Evolutionary conservation across 805 yeast species (phyloP), one percentile per base, ranked within the genome.

Genomic region (Cyberlindnera misumaiensis): DNA sequence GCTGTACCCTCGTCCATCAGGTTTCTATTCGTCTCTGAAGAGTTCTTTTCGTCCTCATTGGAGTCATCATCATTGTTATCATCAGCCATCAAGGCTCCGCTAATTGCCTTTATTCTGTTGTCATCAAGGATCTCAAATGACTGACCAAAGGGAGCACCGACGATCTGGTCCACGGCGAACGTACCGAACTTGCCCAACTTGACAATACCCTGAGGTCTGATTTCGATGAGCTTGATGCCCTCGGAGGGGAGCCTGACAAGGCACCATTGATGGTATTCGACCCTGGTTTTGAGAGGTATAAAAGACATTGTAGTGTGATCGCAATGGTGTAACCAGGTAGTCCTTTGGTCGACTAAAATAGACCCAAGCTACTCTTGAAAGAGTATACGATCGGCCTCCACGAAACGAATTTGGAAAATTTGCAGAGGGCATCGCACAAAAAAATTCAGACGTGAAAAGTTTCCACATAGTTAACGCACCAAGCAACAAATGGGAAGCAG

Each of bases 171-270:
- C 3, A 83, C 86, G 24, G 71, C 64, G 57, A 93, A 93, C 0
- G 82, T 68, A 14, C 99, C 99, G 60, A 90, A 93, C 57, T 93
- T 90, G 2, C 98, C 98, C 46, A 93, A 68, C 39, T 77, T 75
- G 14, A 93, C 71, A 10, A 72, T 57, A 0, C 80, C 77, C 25
- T 73, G 77, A 4, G 74, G 69, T 35, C 68, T 71, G 42, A 89
- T 64, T 48, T 80, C 76, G n/a, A 83, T 77, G 29, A 89, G 70
- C 55, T 85, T 81, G 53, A 79, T 59, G 40, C 84, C 83, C 37
- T 80, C 84, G 2, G 96, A 86, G 0, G 97, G 97, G 41, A 88
- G 67, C 38, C 82, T 72, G 28, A 93, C 59, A 50, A 90, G 9
- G 75, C 86, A 52, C 52, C 59, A 47, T 54, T 62, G 43, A 52